Base-by-base conservation (phyloP, 345 rosid genomes). In the Corchorus olitorius region DNA sequence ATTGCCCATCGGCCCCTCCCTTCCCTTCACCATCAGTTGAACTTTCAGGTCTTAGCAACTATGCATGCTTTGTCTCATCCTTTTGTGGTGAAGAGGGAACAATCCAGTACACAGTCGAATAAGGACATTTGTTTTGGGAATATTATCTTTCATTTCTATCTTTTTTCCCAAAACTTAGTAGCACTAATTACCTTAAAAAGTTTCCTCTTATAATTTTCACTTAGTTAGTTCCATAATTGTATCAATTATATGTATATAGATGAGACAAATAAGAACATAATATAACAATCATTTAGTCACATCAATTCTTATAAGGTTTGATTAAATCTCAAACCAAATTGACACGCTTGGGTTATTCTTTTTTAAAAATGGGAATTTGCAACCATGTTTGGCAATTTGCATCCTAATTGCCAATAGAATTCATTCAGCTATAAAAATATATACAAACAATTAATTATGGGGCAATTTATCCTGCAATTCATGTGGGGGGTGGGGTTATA, bases 51-150 rank as follows among this genome's bases (percentile, higher is more conserved):
- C 13, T 33, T 48, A 19, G 16, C 74, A 27, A 67, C 75, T 61
- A n/a, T 73, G 64, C 70, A 77, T 70, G 72, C 67, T 1, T 65
- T 46, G 9, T 80, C 65, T 80, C 75, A 34, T 73, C 59, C 79
- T 73, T 63, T 59, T 22, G 76, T 19, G 65, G 59, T 54, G 41
- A 73, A 77, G 66, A 78, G 41, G 79, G 79, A 65, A 80, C 62
- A 80, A 77, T 54, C 16, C 19, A 53, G 77, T 20, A 65, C 54
- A n/a, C 70, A 20, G 75, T 62, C 74, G 13, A 53, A 20, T 27
- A 27, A 27, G 27, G 27, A 27, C 27, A 39, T 39, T 39, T 3
- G 43, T 6, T 5, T 39, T 39, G 4, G 43, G 43, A 39, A 39
- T 39, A 39, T 39, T 39, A 39, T 39, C 39, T 53, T 41, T 35